These are phyloP conservation scores for Trematosphaeria pertusa DNA, from an alignment of 2,329 filamentous ascomycete genomes.

Conservation along the genomic window DNA sequence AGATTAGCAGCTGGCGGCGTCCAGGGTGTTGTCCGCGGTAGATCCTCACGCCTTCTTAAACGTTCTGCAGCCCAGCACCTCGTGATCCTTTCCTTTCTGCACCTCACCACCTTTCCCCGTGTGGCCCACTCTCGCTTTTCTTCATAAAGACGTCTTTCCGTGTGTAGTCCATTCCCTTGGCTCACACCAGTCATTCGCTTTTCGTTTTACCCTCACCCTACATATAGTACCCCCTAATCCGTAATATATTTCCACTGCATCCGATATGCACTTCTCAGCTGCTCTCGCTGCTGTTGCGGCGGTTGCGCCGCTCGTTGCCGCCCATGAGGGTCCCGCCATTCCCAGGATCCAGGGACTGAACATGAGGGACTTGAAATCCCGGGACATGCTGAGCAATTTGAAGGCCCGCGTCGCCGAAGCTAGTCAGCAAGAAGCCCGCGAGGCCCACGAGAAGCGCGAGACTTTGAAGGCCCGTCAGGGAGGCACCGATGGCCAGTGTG, in stretches of 20 bases:
- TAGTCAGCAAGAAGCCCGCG: conserved; percentile 19
- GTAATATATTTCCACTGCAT: no score
- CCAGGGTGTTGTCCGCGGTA: conserved; percentile 11
- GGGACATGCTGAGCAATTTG: conserved; percentile 38
- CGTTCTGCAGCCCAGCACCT: background rate
- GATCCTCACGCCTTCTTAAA: conserved; percentile 6
- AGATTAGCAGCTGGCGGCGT: conserved; percentile 28
- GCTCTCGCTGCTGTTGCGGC: conserved; percentile 38
- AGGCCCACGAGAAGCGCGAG: conserved; percentile 25
- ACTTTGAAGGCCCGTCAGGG: conserved; percentile 34
- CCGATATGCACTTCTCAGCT: conserved; percentile 44
- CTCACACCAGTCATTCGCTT: conserved; percentile 44
- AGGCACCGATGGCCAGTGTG: conserved; percentile 40
- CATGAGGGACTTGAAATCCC: conserved; percentile 43
- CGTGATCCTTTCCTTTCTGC: background rate
- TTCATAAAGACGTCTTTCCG: conserved; percentile 29
- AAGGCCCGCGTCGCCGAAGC: conserved; percentile 33
- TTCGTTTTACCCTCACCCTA: conserved; percentile 15
- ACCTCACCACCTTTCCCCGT: no score
- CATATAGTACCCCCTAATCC: conserved; percentile 33
- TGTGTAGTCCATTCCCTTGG: conserved; percentile 30
- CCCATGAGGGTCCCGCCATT: conserved; percentile 37
- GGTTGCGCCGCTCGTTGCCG: conserved; percentile 36
- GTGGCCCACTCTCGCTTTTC: conserved; percentile 12
- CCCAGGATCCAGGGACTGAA: conserved; percentile 45